Conservation (phyloP, 2,329 filamentous ascomycete genomes). For the Fusarium bactridioides region DNA sequence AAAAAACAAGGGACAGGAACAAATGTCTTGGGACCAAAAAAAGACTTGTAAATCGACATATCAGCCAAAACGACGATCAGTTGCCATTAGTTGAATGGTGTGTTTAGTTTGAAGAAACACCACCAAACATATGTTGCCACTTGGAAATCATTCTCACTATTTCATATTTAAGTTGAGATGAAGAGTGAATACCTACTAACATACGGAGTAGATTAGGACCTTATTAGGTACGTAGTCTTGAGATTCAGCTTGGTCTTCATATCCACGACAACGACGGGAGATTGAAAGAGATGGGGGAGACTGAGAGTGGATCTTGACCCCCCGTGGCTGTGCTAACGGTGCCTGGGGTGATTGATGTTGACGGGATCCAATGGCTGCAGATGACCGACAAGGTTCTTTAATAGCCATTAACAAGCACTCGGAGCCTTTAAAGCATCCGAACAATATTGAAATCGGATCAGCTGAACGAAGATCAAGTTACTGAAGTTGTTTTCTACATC, state of each 20-base stretch:
- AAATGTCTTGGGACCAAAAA: constrained; percentile 16
- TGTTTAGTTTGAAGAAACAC: constrained; percentile 6
- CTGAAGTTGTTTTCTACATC: not conserved
- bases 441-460: not conserved
- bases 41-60: constrained; percentile 22
- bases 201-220: not conserved
- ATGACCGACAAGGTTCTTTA: constrained; percentile 1
- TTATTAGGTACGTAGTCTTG: not conserved
- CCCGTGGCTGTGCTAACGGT: constrained; percentile 31
- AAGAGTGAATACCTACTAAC: not conserved
- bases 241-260: not conserved
- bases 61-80: constrained; percentile 23
- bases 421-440: not conserved
- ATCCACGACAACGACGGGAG: constrained; percentile 4
- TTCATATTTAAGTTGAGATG: not conserved
- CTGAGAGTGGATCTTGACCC: constrained; percentile 22
- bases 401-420: not conserved
- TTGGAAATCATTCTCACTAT: not conserved
- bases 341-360: constrained; percentile 28
- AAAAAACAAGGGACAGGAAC: constrained; percentile 2
- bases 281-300: constrained; percentile 9
- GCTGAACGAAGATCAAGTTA: not conserved
- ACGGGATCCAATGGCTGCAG: constrained; percentile 4
- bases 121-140: not conserved
- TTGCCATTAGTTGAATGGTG: constrained; percentile 10